These are phyloP conservation scores for Cardamine chenopodiifolia DNA, from an alignment of 345 rosid species.

Conservation along the genomic window DNA sequence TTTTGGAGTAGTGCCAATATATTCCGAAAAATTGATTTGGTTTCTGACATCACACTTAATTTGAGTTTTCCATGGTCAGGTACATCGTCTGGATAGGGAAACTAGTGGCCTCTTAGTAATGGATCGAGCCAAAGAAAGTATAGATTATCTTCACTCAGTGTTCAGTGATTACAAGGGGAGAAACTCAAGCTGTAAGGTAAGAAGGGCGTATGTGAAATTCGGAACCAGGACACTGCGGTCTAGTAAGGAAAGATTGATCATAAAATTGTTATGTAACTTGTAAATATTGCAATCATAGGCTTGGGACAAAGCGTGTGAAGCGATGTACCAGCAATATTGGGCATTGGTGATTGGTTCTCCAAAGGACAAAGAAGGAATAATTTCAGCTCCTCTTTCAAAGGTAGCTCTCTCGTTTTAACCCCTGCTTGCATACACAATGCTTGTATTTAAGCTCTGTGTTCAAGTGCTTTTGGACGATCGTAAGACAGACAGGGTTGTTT, in stretches of 20 bases:
- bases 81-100: slow-evolving; percentile 92
- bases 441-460: not conserved
- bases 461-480: slow-evolving; percentile 90
- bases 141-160: slow-evolving; percentile 63
- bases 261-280: not conserved
- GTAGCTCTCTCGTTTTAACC: slow-evolving; percentile 41
- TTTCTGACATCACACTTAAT: not conserved
- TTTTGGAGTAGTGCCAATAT: not conserved
- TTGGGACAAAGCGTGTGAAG: slow-evolving; percentile 79
- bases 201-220: not conserved
- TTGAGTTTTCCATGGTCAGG: slow-evolving; percentile 50
- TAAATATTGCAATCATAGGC: slow-evolving; percentile 50
- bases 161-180: slow-evolving; percentile 61
- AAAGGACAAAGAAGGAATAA: slow-evolving; percentile 74
- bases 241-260: not conserved
- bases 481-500: slow-evolving; percentile 80
- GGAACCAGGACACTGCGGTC: not conserved
- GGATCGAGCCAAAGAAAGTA: slow-evolving; percentile 84
- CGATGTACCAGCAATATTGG: slow-evolving; percentile 77
- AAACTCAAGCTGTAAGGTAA: slow-evolving; percentile 65
- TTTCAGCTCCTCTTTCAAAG: slow-evolving; percentile 83
- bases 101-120: slow-evolving; percentile 81
- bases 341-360: slow-evolving; percentile 92
- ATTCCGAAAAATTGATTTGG: not conserved
- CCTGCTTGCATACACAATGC: slow-evolving; percentile 1